Evolutionary conservation across 768 basidiomycete genomes (phyloP).

Genomic region (Lactarius deliciosus): DNA sequence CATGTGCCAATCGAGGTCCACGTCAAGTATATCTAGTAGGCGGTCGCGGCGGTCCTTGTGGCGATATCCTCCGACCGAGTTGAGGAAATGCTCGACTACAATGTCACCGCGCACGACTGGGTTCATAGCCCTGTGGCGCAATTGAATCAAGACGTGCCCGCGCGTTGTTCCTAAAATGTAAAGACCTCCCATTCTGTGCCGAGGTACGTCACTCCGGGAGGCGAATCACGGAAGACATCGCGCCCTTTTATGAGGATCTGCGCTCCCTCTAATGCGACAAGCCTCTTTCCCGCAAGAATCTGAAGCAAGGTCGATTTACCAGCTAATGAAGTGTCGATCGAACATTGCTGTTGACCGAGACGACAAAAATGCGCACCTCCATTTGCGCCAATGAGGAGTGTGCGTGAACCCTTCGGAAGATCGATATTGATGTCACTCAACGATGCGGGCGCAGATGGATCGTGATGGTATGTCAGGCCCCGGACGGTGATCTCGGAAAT

Average conservation of each 20-base stretch:
- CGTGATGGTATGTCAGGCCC: slow-evolving; percentile 60
- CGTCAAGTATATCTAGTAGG: slow-evolving; percentile 87
- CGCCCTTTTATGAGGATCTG: slow-evolving; percentile 69
- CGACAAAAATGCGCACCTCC: slow-evolving; percentile 59
- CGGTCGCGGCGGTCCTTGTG: slow-evolving; percentile 85
- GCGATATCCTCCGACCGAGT: slow-evolving; percentile 94
- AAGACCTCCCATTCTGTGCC: slow-evolving; percentile 87
- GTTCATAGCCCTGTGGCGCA: slow-evolving; percentile 78
- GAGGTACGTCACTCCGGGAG: slow-evolving; percentile 78
- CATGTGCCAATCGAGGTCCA: slow-evolving; percentile 97
- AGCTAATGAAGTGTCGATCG: slow-evolving; percentile 42
- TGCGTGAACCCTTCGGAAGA: slow-evolving; percentile 75
- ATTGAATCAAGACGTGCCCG: slow-evolving; percentile 6
- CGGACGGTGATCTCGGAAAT: slow-evolving; percentile 39
- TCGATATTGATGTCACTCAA: slow-evolving; percentile 63
- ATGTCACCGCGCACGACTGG: slow-evolving; percentile 95
- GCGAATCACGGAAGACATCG: slow-evolving; percentile 89
- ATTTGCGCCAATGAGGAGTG: slow-evolving; percentile 89
- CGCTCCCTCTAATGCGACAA: slow-evolving; percentile 55
- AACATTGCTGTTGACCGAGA: not conserved
- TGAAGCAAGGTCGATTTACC: slow-evolving; percentile 97
- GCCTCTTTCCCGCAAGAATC: slow-evolving; percentile 87
- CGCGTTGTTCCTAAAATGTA: not conserved
- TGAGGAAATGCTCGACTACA: slow-evolving; percentile 88
- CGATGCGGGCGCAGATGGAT: slow-evolving; percentile 44